Percentiles rank a stretch among this genome's conserved stretches.
Evolutionary conservation across 768 basidiomycete genomes (phyloP).

Genomic region (Tulasnella sp.): DNA sequence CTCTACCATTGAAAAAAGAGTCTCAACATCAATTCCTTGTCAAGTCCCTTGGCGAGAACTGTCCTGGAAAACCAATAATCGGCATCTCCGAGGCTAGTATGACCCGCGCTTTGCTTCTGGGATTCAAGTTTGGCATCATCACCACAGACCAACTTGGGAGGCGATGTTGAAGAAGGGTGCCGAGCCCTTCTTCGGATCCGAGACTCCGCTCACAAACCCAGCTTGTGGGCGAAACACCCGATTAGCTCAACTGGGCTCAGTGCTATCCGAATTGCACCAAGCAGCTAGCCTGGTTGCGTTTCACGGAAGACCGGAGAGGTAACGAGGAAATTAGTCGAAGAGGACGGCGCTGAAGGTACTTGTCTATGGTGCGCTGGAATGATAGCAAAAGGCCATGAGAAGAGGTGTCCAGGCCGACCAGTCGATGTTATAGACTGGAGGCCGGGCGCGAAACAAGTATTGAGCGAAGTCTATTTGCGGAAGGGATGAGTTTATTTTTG

Average conservation of each 20-base stretch:
- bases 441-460: background rate
- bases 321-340: constrained; percentile 39
- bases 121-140: constrained; percentile 45
- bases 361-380: constrained; percentile 44
- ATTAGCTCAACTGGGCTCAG: constrained; percentile 46
- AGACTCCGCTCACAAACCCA: background rate
- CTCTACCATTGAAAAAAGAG: too few relatives aligned
- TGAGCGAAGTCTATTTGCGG: constrained; percentile 36
- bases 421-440: constrained; percentile 41
- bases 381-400: constrained; percentile 38
- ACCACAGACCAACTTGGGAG: constrained; percentile 48
- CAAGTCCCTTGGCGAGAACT: constrained; percentile 37
- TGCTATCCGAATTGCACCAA: constrained; percentile 46
- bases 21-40: constrained; percentile 43
- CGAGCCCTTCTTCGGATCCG: constrained; percentile 38
- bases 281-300: constrained; percentile 40
- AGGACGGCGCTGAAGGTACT: constrained; percentile 35
- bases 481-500: too few relatives aligned
- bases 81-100: constrained; percentile 48
- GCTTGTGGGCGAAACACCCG: background rate
- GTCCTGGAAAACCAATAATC: constrained; percentile 40
- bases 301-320: constrained; percentile 41
- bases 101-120: constrained; percentile 40
- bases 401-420: constrained; percentile 36
- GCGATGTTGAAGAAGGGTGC: constrained; percentile 41